Evolutionary conservation across 148 eudicot species (phyloP), one percentile per base, ranked within the genome.

Genomic region (Dianthus caryophyllus): DNA sequence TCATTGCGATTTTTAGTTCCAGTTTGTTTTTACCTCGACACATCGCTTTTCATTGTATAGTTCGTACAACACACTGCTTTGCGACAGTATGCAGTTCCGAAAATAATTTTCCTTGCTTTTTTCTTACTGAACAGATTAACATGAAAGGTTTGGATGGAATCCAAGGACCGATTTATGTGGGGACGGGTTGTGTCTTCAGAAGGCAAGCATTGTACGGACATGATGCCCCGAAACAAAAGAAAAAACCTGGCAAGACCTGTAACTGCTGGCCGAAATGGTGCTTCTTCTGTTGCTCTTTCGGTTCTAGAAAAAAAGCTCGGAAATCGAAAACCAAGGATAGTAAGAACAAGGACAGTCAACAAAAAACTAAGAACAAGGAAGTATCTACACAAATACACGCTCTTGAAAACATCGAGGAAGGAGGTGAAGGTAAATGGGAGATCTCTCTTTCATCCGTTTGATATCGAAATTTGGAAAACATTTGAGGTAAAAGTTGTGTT

Each of bases 111-210:
- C 13, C 27, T 64, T 24, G 10, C 13, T 38, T 48, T 21, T 20
- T 52, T 65, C 57, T 27, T 12, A 15, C 54, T 20, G 17, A 51
- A 80, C 85, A 88, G 95, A 90, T 88, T 52, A 86, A 86, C 77
- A 91, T 91, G 96, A 91, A 91, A 82, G 97, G 97, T 24, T 79
- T 88, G 66, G 97, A 91, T 71, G 96, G 97, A 76, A 88, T 91
- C 66, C 97, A 91, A 84, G 97, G 97, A 60, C 97, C 96, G 5
- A 91, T 88, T 52, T 88, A 91, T 54, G 88, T 91, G 1, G 97
- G 97, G 26, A 91, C 96, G 13, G 97, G 97, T 56, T 91, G 97
- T 68, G 88, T 83, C 61, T 91, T 91, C 70, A 79, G 97, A 72
- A 82, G 97, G 79, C 93, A 77, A 72, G 97, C 97, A 13, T 90